phyloP scores from a whole-genome alignment of 1,139 yeast genomes.

The Chernovozyma sophiae-reginae region DNA sequence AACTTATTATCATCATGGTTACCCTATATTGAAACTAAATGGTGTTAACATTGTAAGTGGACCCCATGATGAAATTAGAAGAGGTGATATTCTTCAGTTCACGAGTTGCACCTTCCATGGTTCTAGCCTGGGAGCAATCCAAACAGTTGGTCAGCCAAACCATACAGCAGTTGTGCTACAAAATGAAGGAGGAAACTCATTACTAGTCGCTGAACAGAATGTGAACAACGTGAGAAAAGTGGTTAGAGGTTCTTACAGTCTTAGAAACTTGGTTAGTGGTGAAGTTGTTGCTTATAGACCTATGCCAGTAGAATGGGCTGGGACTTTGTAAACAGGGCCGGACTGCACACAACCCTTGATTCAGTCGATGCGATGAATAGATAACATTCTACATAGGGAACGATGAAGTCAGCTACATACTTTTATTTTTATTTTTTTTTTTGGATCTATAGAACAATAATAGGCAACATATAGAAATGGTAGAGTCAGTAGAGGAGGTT shows the following conservation, averaged over 20 bases:
- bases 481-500: background rate
- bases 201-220: slow-evolving; percentile 60
- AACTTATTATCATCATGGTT: slow-evolving; percentile 55
- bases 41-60: slow-evolving; percentile 19
- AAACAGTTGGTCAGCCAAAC: slow-evolving; percentile 55
- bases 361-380: no score
- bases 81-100: slow-evolving; percentile 43
- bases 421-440: no score
- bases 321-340: slow-evolving; percentile 11
- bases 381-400: no score
- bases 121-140: slow-evolving; percentile 21
- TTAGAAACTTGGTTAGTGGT: slow-evolving; percentile 46
- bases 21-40: slow-evolving; percentile 39
- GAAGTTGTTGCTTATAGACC: slow-evolving; percentile 52
- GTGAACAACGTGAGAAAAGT: slow-evolving; percentile 50
- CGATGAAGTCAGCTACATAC: no score
- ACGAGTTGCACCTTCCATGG: slow-evolving; percentile 40
- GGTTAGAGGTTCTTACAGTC: slow-evolving; percentile 37
- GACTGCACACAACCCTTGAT: background rate
- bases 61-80: slow-evolving; percentile 33
- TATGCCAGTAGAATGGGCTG: slow-evolving; percentile 52
- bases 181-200: slow-evolving; percentile 21
- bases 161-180: slow-evolving; percentile 62
- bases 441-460: no score
- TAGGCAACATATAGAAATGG: no score